Evolutionary conservation across 2,329 filamentous ascomycete species (phyloP).

Genomic region (Fusarium ramigenum): DNA sequence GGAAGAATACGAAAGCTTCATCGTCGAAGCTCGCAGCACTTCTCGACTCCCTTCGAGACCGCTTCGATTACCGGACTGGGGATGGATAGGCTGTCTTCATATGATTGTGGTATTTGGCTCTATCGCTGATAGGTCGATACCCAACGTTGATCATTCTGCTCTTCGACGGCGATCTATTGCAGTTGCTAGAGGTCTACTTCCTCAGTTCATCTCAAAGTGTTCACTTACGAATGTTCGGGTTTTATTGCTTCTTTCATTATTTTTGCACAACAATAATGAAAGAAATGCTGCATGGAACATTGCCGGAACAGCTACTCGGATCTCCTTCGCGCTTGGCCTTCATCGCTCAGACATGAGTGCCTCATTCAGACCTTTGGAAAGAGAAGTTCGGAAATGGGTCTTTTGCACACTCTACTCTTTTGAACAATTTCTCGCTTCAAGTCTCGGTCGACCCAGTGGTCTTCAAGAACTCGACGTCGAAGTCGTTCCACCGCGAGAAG

Average conservation of each 20-base stretch:
- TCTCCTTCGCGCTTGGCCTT: slow-evolving; percentile 47
- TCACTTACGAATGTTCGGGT: slow-evolving; percentile 28
- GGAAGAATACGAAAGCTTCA: slow-evolving; percentile 47
- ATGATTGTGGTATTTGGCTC: slow-evolving; percentile 52
- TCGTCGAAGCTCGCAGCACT: slow-evolving; percentile 30
- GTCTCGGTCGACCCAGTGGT: slow-evolving; percentile 48
- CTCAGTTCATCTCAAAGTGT: slow-evolving; percentile 34
- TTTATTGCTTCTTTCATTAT: slow-evolving; percentile 38
- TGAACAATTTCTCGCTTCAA: slow-evolving; percentile 50
- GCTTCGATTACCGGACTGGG: slow-evolving; percentile 41
- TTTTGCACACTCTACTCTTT: slow-evolving; percentile 51
- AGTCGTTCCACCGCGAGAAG: slow-evolving; percentile 44
- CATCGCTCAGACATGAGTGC: slow-evolving; percentile 45
- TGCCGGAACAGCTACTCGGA: slow-evolving; percentile 45
- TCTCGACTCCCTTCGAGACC: slow-evolving; percentile 4
- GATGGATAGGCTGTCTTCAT: slow-evolving; percentile 49
- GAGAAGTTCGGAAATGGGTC: slow-evolving; percentile 48
- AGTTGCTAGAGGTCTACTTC: slow-evolving; percentile 2
- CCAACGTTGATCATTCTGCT: slow-evolving; percentile 41
- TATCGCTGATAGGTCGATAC: slow-evolving; percentile 39
- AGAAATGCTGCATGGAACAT: slow-evolving; percentile 51
- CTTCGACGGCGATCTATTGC: slow-evolving; percentile 35
- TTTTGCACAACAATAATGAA: slow-evolving; percentile 52
- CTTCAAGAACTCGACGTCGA: slow-evolving; percentile 50
- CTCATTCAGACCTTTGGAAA: slow-evolving; percentile 46